Conservation (phyloP, 495 filamentous ascomycete species). For the Glonium stellatum region DNA sequence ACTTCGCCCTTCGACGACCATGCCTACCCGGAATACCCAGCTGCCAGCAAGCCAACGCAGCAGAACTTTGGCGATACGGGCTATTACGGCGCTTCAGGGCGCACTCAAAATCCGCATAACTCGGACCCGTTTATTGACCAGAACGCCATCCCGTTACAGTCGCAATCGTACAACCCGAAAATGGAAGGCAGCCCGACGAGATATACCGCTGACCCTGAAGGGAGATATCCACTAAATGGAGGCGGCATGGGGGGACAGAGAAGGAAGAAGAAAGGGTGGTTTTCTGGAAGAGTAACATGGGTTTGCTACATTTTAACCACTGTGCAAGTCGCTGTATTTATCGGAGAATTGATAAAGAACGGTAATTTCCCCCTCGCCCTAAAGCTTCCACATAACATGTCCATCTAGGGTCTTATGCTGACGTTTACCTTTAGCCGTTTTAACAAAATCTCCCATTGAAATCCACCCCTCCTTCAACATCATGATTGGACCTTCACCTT, state of each 20-base stretch:
- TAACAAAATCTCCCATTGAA: constrained; percentile 73
- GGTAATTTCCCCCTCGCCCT: constrained; percentile 47
- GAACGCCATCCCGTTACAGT: constrained; percentile 56
- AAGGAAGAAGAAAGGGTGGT: constrained; percentile 47
- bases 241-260: constrained; percentile 41
- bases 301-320: constrained; percentile 74
- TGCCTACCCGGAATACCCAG: constrained; percentile 50
- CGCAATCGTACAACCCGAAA: constrained; percentile 23
- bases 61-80: constrained; percentile 24
- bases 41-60: constrained; percentile 40
- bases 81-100: constrained; percentile 46
- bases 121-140: constrained; percentile 51
- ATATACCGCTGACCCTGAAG: constrained; percentile 31
- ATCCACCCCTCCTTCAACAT: constrained; percentile 84
- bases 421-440: constrained; percentile 39
- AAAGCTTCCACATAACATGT: not conserved
- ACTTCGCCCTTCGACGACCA: constrained; percentile 45
- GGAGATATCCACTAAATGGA: constrained; percentile 38
- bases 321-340: constrained; percentile 79
- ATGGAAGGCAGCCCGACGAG: constrained; percentile 26
- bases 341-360: constrained; percentile 77
- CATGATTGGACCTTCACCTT: constrained; percentile 90
- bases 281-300: constrained; percentile 62
- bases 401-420: constrained; percentile 31
- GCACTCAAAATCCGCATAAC: constrained; percentile 28